Percentiles rank a stretch among this genome's conserved stretches.
Conservation (phyloP, 345 rosid genomes). For the Conringia planisiliqua region DNA sequence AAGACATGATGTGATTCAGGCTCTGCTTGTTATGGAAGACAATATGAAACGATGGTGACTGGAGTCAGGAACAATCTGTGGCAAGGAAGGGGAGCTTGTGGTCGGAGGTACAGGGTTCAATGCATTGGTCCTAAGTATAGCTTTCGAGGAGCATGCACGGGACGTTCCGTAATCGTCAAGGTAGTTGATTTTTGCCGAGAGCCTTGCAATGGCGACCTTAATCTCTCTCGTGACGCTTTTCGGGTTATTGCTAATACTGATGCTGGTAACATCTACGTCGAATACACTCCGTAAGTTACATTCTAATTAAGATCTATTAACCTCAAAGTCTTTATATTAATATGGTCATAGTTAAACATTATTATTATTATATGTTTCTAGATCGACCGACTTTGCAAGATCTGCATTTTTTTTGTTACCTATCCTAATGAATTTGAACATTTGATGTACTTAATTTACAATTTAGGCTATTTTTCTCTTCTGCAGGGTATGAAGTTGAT, state of each 20-base stretch:
- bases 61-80: slow-evolving; percentile 44
- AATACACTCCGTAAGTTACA: slow-evolving; percentile 23
- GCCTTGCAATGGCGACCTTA: slow-evolving; percentile 43
- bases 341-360: no score
- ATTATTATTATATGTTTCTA: not conserved
- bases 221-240: slow-evolving; percentile 57
- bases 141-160: slow-evolving; percentile 35
- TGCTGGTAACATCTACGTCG: slow-evolving; percentile 43
- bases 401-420: no score
- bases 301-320: not conserved
- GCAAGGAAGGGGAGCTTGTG: slow-evolving; percentile 42
- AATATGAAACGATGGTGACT: slow-evolving; percentile 28
- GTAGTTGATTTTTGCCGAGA: slow-evolving; percentile 43
- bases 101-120: slow-evolving; percentile 41
- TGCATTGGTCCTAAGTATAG: slow-evolving; percentile 36
- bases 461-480: not conserved
- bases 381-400: no score
- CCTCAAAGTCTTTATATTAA: not conserved
- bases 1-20: slow-evolving; percentile 15
- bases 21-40: slow-evolving; percentile 37
- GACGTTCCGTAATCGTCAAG: slow-evolving; percentile 33
- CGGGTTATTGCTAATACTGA: slow-evolving; percentile 39
- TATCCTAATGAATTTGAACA: not conserved
- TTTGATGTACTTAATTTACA: not conserved
- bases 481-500: slow-evolving; percentile 23